Conservation (phyloP, 495 filamentous ascomycete species). For the Aspergillus cristatus region DNA sequence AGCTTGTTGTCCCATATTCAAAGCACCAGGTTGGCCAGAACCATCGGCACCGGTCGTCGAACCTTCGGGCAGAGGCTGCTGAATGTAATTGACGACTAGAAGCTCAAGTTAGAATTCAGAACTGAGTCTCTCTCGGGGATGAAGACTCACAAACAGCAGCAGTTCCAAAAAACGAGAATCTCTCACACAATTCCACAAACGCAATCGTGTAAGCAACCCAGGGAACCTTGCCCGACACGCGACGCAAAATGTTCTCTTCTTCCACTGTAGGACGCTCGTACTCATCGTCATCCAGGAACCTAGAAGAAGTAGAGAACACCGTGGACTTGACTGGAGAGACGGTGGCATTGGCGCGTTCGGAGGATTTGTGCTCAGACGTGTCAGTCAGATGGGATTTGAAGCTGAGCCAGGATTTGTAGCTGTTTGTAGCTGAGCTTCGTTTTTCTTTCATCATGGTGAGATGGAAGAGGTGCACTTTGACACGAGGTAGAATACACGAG, state of each 20-base stretch:
- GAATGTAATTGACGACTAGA: constrained; percentile 59
- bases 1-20: constrained; percentile 56
- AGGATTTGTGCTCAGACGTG: too few relatives aligned
- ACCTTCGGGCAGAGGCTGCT: constrained; percentile 50
- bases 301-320: too few relatives aligned
- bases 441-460: too few relatives aligned
- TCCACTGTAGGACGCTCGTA: constrained; percentile 44
- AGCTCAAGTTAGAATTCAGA: constrained; percentile 2
- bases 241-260: constrained; percentile 49
- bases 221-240: constrained; percentile 56
- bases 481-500: too few relatives aligned
- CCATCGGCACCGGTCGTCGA: constrained; percentile 52
- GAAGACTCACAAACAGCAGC: constrained; percentile 53
- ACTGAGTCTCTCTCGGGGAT: not conserved
- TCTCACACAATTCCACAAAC: constrained; percentile 67
- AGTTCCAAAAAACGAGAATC: constrained; percentile 71
- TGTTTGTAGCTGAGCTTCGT: too few relatives aligned
- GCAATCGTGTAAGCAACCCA: constrained; percentile 59
- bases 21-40: constrained; percentile 51
- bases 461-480: too few relatives aligned
- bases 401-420: too few relatives aligned
- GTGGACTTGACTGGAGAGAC: too few relatives aligned
- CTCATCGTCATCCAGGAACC: not conserved
- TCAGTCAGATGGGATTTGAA: too few relatives aligned
- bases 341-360: too few relatives aligned